These are phyloP conservation scores for Trichosanthes truncata DNA, from an alignment of 306 rosid species.

Conservation along the genomic window DNA sequence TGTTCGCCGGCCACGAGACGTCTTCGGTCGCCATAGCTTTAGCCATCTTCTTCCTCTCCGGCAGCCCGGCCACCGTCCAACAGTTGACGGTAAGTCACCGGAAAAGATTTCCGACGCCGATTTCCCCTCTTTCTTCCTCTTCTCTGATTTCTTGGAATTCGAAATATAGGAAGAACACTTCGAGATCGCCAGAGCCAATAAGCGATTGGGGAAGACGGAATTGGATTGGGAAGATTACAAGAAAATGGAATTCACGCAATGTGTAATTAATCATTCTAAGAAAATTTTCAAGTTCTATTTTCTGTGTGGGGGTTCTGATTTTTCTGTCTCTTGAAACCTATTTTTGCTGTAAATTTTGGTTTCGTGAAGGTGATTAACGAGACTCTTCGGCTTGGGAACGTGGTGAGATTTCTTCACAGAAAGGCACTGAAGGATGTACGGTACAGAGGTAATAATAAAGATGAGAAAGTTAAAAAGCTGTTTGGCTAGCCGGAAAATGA, in stretches of 20 bases:
- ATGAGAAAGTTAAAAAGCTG: background rate
- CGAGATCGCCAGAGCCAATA: constrained; percentile 57
- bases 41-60: constrained; percentile 66
- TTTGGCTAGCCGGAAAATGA: background rate
- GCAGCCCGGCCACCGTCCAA: constrained; percentile 56
- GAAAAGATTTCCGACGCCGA: background rate
- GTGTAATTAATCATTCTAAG: constrained; percentile 43
- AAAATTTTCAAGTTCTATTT: background rate
- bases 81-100: constrained; percentile 49
- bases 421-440: constrained; percentile 77
- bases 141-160: background rate
- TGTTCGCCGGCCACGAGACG: constrained; percentile 97
- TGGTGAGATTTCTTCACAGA: constrained; percentile 94
- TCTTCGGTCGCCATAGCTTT: constrained; percentile 86
- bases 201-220: constrained; percentile 54
- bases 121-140: background rate
- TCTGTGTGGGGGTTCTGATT: background rate
- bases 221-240: constrained; percentile 91
- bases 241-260: constrained; percentile 88
- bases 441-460: constrained; percentile 53
- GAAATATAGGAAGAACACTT: constrained; percentile 58
- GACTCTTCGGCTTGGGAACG: constrained; percentile 90
- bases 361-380: constrained; percentile 73
- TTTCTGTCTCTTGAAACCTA: too few species aligned
- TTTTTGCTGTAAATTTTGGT: background rate